Percentiles rank a stretch among this genome's conserved stretches.
Evolutionary conservation across 2,329 filamentous ascomycete genomes (phyloP).

Genomic region (Harringtonia aguacate): DNA sequence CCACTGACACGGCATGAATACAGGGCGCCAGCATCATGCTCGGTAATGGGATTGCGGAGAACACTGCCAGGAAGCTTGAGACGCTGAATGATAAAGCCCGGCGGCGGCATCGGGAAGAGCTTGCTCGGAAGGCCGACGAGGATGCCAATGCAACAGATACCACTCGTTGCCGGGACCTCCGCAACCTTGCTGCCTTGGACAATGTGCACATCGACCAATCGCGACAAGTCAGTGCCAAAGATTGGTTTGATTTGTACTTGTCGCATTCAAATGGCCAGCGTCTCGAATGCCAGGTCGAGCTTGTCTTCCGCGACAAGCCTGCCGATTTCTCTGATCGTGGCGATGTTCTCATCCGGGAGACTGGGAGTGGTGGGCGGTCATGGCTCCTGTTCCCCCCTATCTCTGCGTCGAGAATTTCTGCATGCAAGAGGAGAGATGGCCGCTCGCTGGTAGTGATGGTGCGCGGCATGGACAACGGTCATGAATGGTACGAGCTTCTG

Average conservation of each 20-base stretch:
- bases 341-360: slow-evolving; percentile 86
- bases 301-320: slow-evolving; percentile 74
- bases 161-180: slow-evolving; percentile 66
- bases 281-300: slow-evolving; percentile 78
- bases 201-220: slow-evolving; percentile 62
- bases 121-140: slow-evolving; percentile 69
- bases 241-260: slow-evolving; percentile 78
- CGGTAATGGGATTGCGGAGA: slow-evolving; percentile 41
- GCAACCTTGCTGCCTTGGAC: slow-evolving; percentile 61
- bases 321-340: slow-evolving; percentile 56
- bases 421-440: slow-evolving; percentile 59
- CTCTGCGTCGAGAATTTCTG: slow-evolving; percentile 62
- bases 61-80: slow-evolving; percentile 54
- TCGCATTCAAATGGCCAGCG: slow-evolving; percentile 83
- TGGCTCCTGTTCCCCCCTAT: slow-evolving; percentile 92
- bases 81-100: slow-evolving; percentile 66
- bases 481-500: slow-evolving; percentile 76
- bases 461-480: slow-evolving; percentile 43
- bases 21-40: slow-evolving; percentile 48
- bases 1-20: slow-evolving; percentile 18
- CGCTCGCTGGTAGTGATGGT: slow-evolving; percentile 81
- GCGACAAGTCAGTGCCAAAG: slow-evolving; percentile 78
- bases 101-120: slow-evolving; percentile 50
- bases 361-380: slow-evolving; percentile 55
- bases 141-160: slow-evolving; percentile 77